These are phyloP conservation scores for Hygrocybe coccinea DNA, from an alignment of 768 basidiomycete species.

Conservation along the genomic window DNA sequence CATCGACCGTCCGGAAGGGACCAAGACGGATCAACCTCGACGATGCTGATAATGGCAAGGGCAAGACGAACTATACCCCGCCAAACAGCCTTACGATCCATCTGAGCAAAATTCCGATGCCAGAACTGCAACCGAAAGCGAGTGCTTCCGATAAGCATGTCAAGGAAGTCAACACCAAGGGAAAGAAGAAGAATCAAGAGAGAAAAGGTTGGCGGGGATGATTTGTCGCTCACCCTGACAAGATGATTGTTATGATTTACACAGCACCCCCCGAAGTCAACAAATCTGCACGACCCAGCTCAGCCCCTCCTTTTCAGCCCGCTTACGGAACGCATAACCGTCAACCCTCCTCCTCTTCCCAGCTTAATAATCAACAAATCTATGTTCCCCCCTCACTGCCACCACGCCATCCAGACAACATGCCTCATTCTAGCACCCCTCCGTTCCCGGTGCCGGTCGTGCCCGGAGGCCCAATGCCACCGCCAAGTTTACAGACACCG, in stretches of 20 bases:
- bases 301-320: constrained; percentile 21
- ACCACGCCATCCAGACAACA: neutral
- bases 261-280: constrained; percentile 11
- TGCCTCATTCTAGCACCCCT: neutral
- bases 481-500: neutral
- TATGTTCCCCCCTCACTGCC: constrained; percentile 3
- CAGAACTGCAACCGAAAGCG: constrained; percentile 64
- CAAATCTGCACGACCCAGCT: constrained; percentile 19
- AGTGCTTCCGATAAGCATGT: constrained; percentile 9
- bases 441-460: neutral
- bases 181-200: constrained; percentile 23
- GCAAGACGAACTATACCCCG: constrained; percentile 52
- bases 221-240: constrained; percentile 4
- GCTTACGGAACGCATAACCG: too few relatives aligned
- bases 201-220: constrained; percentile 39
- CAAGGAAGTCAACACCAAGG: constrained; percentile 32
- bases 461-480: neutral
- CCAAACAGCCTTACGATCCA: constrained; percentile 67
- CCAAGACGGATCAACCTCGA: constrained; percentile 68
- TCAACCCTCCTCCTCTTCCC: too few relatives aligned
- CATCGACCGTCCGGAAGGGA: constrained; percentile 42
- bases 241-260: neutral
- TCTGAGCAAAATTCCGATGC: constrained; percentile 83
- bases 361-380: neutral
- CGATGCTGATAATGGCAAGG: constrained; percentile 43